Percentiles rank a stretch among this genome's conserved stretches.
Conservation (phyloP, 495 filamentous ascomycete species). For the Penicillium roqueforti region DNA sequence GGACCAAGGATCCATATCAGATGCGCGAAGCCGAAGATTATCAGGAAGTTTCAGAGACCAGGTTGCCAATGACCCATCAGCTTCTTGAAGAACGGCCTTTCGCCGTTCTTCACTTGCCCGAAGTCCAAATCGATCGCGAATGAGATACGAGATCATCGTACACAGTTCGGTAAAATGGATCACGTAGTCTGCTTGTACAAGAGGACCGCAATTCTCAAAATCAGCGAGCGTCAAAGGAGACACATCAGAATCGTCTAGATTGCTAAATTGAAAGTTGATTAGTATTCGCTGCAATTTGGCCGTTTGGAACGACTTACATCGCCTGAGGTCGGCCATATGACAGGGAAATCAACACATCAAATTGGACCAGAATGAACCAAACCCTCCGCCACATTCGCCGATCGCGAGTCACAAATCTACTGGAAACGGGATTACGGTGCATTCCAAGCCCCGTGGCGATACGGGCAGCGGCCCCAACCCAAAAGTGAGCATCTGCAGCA, state of each 20-base stretch:
- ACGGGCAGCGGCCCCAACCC: conserved; percentile 46
- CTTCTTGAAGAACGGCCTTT: conserved; percentile 42
- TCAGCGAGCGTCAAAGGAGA: conserved; percentile 41
- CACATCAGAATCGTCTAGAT: conserved; percentile 48
- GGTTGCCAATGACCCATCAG: conserved; percentile 43
- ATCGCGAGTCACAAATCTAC: conserved; percentile 40
- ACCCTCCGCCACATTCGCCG: conserved; percentile 46
- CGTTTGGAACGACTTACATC: conserved; percentile 31
- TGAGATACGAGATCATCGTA: conserved; percentile 44
- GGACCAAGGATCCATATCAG: conserved; percentile 47
- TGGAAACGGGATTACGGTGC: conserved; percentile 46
- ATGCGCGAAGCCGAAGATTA: conserved; percentile 39
- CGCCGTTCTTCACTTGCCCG: conserved; percentile 37
- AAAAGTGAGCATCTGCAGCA: conserved; percentile 46
- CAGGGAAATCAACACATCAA: conserved; percentile 47
- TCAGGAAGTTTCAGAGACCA: conserved; percentile 46
- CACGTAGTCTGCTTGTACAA: conserved; percentile 40
- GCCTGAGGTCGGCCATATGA: conserved; percentile 48
- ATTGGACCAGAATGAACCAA: conserved; percentile 48
- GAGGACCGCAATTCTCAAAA: conserved; percentile 44
- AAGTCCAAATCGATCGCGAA: conserved; percentile 42
- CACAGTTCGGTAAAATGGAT: conserved; percentile 46
- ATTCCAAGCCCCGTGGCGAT: conserved; percentile 49
- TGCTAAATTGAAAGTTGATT: conserved; percentile 24
- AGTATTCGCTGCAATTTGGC: neutral